A percentile compares a stretch with the other conserved stretches of the same genome.
Conservation (phyloP, 495 filamentous ascomycete species). For the Penicillium fimorum region DNA sequence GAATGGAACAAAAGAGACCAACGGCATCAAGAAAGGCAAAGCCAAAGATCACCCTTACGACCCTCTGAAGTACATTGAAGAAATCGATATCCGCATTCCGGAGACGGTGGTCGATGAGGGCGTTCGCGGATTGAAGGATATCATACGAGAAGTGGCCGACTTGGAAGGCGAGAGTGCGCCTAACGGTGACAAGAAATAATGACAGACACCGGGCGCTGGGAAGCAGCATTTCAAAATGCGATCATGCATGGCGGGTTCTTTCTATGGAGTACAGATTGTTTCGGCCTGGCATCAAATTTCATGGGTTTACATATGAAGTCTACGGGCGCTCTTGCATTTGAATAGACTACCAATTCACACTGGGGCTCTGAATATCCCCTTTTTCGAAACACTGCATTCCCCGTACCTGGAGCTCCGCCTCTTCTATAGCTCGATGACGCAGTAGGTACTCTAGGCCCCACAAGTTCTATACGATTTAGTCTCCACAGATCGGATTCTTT, state of each 20-base stretch:
- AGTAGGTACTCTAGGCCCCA: background rate
- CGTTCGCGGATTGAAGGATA: constrained; percentile 46
- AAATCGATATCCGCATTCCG: constrained; percentile 44
- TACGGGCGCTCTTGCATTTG: constrained; percentile 19
- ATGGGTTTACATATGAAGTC: constrained; percentile 21
- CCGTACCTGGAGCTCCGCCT: background rate
- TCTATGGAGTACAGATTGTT: constrained; percentile 22
- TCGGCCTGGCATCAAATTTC: constrained; percentile 17
- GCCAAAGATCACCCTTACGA: constrained; percentile 20
- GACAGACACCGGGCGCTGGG: background rate
- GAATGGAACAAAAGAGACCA: constrained; percentile 28
- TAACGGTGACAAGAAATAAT: constrained; percentile 34
- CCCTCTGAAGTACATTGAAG: constrained; percentile 34
- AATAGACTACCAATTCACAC: constrained; percentile 28
- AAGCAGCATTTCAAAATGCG: constrained; percentile 8
- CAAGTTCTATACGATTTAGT: background rate
- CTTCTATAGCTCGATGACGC: background rate
- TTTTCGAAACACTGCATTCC: background rate
- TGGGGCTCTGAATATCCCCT: constrained; percentile 5
- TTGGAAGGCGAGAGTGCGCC: constrained; percentile 41
- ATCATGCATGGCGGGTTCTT: constrained; percentile 25
- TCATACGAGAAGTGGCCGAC: constrained; percentile 48
- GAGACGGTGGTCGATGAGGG: constrained; percentile 45
- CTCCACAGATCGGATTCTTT: background rate
- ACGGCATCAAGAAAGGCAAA: constrained; percentile 27